Evolutionary conservation across 352 stramenopile species (phyloP).

Genomic region (Globisporangium polare): DNA sequence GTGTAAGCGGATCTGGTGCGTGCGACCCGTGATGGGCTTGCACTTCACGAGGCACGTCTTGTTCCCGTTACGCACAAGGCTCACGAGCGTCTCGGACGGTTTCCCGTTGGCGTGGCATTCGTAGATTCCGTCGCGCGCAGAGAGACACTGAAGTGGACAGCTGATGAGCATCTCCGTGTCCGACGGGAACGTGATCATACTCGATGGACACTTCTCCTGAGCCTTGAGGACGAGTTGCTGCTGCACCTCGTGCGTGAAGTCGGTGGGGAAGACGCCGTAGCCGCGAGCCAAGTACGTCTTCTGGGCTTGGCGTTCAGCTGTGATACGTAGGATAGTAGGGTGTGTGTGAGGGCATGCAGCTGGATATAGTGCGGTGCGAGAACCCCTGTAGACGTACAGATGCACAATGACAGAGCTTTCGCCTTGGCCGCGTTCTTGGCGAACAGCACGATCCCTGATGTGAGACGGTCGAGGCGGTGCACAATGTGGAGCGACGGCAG

Average conservation of each 20-base stretch:
- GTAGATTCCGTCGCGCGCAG: slow-evolving; percentile 78
- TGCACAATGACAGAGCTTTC: slow-evolving; percentile 64
- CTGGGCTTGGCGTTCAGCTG: slow-evolving; percentile 76
- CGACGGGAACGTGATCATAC: slow-evolving; percentile 49
- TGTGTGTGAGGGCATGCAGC: neutral
- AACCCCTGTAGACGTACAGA: slow-evolving; percentile 37
- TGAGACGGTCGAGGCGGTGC: slow-evolving; percentile 96
- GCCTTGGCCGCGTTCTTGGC: slow-evolving; percentile 74
- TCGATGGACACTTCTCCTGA: slow-evolving; percentile 39
- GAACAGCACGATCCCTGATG: slow-evolving; percentile 88
- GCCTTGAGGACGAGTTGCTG: slow-evolving; percentile 35
- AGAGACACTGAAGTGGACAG: slow-evolving; percentile 79
- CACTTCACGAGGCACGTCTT: slow-evolving; percentile 89
- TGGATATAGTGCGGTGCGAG: neutral
- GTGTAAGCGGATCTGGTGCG: slow-evolving; percentile 97
- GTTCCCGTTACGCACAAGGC: slow-evolving; percentile 47
- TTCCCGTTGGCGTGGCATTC: slow-evolving; percentile 83
- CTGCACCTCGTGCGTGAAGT: slow-evolving; percentile 32
- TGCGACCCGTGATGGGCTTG: slow-evolving; percentile 93
- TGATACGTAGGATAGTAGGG: neutral
- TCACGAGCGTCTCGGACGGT: slow-evolving; percentile 69
- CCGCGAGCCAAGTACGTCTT: slow-evolving; percentile 96
- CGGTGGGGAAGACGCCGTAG: slow-evolving; percentile 77
- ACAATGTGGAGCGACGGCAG: slow-evolving; percentile 84
- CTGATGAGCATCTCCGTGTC: slow-evolving; percentile 60